Percentiles rank a stretch among this genome's conserved stretches.
Conservation (phyloP, 805 yeast species). For the Lipomyces oligophaga region DNA sequence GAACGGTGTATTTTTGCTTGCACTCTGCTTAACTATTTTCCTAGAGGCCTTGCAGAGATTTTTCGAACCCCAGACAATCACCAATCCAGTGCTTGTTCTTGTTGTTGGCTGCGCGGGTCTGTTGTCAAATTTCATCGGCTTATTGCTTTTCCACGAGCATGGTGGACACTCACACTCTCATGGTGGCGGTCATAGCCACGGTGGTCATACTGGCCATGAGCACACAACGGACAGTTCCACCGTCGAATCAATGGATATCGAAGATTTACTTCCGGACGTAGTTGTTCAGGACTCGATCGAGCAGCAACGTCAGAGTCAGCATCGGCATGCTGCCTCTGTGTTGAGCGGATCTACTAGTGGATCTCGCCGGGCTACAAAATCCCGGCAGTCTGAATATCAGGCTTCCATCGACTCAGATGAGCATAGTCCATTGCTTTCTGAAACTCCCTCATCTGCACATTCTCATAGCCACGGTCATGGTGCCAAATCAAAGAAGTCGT, state of each 20-base stretch:
- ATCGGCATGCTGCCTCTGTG: constrained; percentile 15
- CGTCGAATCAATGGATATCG: constrained; percentile 26
- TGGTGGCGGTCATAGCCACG: constrained; percentile 45
- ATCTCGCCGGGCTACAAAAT: not conserved
- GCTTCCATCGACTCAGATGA: constrained; percentile 40
- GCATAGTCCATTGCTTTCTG: constrained; percentile 31
- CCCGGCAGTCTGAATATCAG: constrained; percentile 4
- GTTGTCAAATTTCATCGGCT: constrained; percentile 74
- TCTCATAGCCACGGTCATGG: constrained; percentile 8
- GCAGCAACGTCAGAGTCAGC: constrained; percentile 4
- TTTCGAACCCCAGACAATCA: constrained; percentile 70
- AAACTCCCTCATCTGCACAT: constrained; percentile 18
- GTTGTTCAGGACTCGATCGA: constrained; percentile 16
- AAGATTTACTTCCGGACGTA: constrained; percentile 20
- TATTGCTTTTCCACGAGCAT: constrained; percentile 84
- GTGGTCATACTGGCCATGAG: constrained; percentile 11
- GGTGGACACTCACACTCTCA: constrained; percentile 56
- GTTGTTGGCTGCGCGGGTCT: constrained; percentile 82
- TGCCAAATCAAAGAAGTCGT: constrained; percentile 14
- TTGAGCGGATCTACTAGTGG: not conserved
- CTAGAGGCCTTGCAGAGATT: constrained; percentile 91
- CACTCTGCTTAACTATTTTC: constrained; percentile 85
- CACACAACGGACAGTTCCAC: no score
- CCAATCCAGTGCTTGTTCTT: constrained; percentile 77
- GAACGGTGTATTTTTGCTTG: constrained; percentile 88